Evolutionary conservation across 2,329 filamentous ascomycete species (phyloP), one percentile per base, ranked within the genome.

Genomic region (Coccinonectria pachysandricola): DNA sequence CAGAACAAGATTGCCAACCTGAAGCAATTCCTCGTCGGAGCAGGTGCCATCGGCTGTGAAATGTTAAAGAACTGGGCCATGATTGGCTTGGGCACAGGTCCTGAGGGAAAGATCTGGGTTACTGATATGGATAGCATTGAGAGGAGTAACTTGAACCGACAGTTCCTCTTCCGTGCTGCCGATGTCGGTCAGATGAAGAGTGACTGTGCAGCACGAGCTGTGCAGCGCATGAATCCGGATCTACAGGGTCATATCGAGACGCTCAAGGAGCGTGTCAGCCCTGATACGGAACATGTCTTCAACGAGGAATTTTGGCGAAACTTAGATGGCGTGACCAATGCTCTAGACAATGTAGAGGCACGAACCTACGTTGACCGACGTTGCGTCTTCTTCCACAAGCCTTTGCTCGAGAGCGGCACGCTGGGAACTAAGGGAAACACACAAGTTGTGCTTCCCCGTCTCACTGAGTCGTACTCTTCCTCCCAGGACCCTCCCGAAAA

Each of bases 41-140:
- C 91, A 23, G 91, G 91, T 46, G 91, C 92, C 37, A 98, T 98
- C 53, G 91, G 91, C 23, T 98, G 91, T 50, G 91, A 98, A 53
- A 98, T 96, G 81, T 64, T 98, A 42, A 98, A 98, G 73, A 96
- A 96, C 57, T 98, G 91, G 87, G 88, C 92, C 18, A 92, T 98
- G 87, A 93, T 96, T 54, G 91, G 91, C 41, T 66, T 98, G 15
- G 88, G 80, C 22, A 83, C 82, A 23, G 91, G 91, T 4, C 83
- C 85, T 3, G 72, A 86, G 24, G 91, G 91, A 46, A 80, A 81
- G 56, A 92, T 98, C 47, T 84, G 65, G 32, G 82, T 98, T 25
- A 96, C 92, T 9, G 91, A 98, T 53, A 96, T 94, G 76, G 91
- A 98, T 50, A 87, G 87, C 28, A 98, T 98, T 44, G 91, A 98